Evolutionary conservation across 805 yeast genomes (phyloP).

Genomic region (Kodamaea fukazawae): DNA sequence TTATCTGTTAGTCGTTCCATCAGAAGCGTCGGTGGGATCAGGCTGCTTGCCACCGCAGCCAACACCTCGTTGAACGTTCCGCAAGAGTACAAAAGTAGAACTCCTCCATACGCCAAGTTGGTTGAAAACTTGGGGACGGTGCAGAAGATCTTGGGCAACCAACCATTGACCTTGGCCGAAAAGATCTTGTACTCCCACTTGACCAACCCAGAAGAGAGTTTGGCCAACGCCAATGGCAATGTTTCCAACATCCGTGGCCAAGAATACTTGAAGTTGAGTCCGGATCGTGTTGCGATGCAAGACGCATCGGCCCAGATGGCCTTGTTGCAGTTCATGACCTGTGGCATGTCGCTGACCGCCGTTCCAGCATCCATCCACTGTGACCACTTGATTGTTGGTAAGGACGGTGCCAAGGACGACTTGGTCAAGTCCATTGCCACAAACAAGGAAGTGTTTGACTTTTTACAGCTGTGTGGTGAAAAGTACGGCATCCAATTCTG

Average conservation of each 20-base stretch:
- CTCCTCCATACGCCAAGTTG: slow-evolving; percentile 86
- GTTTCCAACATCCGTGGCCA: slow-evolving; percentile 71
- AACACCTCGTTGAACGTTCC: slow-evolving; percentile 46
- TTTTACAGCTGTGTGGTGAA: slow-evolving; percentile 87
- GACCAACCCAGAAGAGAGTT: slow-evolving; percentile 81
- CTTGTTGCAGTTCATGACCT: slow-evolving; percentile 95
- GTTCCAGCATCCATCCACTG: slow-evolving; percentile 97
- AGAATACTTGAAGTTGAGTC: slow-evolving; percentile 86
- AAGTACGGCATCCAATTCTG: slow-evolving; percentile 97
- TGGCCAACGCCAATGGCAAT: slow-evolving; percentile 48
- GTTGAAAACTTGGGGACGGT: slow-evolving; percentile 62
- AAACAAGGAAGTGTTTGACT: slow-evolving; percentile 94
- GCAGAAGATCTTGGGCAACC: slow-evolving; percentile 58
- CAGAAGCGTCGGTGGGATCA: slow-evolving; percentile 1
- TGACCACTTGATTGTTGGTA: slow-evolving; percentile 97
- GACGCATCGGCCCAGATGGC: slow-evolving; percentile 99
- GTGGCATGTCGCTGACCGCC: slow-evolving; percentile 81
- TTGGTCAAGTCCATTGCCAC: slow-evolving; percentile 75
- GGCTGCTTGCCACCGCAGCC: slow-evolving; percentile 27
- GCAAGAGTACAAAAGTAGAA: slow-evolving; percentile 58
- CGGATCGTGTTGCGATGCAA: slow-evolving; percentile 99
- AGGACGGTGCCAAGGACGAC: slow-evolving; percentile 85
- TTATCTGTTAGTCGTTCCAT: slow-evolving; percentile 6
- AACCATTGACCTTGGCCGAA: slow-evolving; percentile 90
- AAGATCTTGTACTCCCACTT: slow-evolving; percentile 92